phyloP scores from a whole-genome alignment of 805 yeast genomes.

The Zygotorulaspora sp. region DNA sequence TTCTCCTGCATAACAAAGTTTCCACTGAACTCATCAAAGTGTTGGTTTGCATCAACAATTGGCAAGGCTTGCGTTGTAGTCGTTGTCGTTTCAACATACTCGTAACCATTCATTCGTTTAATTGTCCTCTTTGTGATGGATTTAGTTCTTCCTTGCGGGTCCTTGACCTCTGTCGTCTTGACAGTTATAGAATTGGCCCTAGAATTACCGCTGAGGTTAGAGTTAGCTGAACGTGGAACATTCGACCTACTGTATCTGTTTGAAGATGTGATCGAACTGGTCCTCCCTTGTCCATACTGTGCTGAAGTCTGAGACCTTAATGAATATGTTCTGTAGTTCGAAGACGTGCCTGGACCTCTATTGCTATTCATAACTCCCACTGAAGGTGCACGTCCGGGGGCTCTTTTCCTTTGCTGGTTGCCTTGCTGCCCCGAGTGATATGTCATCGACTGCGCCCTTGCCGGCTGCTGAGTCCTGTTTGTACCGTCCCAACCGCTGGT shows the following conservation, averaged over 20 bases:
- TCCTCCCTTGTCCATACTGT: conserved; percentile 12
- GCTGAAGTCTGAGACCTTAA: conserved; percentile 21
- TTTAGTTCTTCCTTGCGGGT: conserved; percentile 47
- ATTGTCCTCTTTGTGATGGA: conserved; percentile 54
- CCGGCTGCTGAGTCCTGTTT: conserved; percentile 5
- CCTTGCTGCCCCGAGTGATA: conserved; percentile 2
- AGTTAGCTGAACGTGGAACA: background rate
- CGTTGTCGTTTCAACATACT: conserved; percentile 46
- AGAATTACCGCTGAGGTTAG: conserved; percentile 11
- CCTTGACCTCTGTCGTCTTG: conserved; percentile 49
- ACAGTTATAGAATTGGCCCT: conserved; percentile 38
- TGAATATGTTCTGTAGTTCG: conserved; percentile 19
- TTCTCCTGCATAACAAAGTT: conserved; percentile 21
- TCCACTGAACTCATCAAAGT: conserved; percentile 32
- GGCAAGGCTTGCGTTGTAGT: conserved; percentile 32
- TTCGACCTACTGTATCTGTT: conserved; percentile 1
- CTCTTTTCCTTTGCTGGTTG: background rate
- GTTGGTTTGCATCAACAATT: conserved; percentile 27
- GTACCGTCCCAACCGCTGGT: conserved; percentile 4
- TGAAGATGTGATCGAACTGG: conserved; percentile 26
- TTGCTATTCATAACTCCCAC: background rate
- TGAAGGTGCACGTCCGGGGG: conserved; percentile 1
- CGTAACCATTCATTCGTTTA: conserved; percentile 45
- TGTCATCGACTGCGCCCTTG: conserved; percentile 9
- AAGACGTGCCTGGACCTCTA: conserved; percentile 3